Percentiles rank a stretch among this genome's conserved stretches.
Conservation (phyloP, 129 eudicot species). For the Helianthus annuus region DNA sequence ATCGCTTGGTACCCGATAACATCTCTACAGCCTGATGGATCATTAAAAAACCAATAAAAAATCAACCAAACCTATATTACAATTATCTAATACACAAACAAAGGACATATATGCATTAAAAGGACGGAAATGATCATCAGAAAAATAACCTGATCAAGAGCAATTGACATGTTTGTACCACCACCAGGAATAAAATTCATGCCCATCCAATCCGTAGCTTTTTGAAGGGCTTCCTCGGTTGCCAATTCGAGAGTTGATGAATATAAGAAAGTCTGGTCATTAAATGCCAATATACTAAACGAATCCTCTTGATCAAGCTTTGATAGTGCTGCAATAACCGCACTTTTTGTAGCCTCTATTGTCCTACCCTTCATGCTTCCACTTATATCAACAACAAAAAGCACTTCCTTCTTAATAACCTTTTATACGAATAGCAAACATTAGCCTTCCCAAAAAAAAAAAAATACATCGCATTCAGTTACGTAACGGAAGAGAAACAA, state of each 20-base stretch:
- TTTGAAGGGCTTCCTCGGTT: conserved; percentile 56
- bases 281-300: conserved; percentile 79
- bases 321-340: conserved; percentile 53
- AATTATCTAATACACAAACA: background rate
- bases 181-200: conserved; percentile 74
- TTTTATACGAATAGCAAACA: conserved; percentile 26
- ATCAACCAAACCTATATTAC: conserved; percentile 6
- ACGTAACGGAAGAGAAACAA: background rate
- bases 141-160: conserved; percentile 68
- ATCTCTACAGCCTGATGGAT: conserved; percentile 72
- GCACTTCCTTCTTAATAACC: conserved; percentile 71
- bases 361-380: conserved; percentile 92
- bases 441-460: conserved; percentile 3
- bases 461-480: background rate
- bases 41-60: conserved; percentile 18
- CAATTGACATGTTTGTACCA: conserved; percentile 74
- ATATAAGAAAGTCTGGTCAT: conserved; percentile 56
- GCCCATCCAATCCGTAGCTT: conserved; percentile 70
- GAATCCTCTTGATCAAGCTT: conserved; percentile 66
- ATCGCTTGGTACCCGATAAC: conserved; percentile 51
- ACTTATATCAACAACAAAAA: conserved; percentile 85
- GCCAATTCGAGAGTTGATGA: conserved; percentile 71
- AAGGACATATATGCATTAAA: conserved; percentile 2
- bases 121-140: conserved; percentile 1
- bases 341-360: conserved; percentile 78